Percentiles rank a stretch among this genome's conserved stretches.
Conservation (phyloP, 1,139 yeast species). For the Saccharomyces hybrid region DNA sequence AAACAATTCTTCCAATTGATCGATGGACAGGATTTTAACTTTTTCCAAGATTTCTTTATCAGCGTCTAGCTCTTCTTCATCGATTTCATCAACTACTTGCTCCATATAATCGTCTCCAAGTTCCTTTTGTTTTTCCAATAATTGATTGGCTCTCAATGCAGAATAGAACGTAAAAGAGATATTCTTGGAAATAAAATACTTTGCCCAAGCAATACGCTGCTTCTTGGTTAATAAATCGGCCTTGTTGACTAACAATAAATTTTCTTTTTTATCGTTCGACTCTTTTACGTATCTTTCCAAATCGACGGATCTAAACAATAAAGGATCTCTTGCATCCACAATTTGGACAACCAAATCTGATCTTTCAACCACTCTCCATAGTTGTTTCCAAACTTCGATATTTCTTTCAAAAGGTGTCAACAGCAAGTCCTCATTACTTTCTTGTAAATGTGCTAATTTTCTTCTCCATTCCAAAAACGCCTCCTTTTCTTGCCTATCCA, state of each 20-base stretch:
- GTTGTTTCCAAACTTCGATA: constrained; percentile 95
- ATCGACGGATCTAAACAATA: constrained; percentile 83
- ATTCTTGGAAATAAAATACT: constrained; percentile 58
- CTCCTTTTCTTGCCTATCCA: constrained; percentile 83
- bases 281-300: constrained; percentile 78
- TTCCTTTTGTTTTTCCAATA: constrained; percentile 53
- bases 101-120: constrained; percentile 22
- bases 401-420: constrained; percentile 96
- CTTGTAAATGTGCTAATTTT: constrained; percentile 76
- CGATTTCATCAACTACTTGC: constrained; percentile 29
- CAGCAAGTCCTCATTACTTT: constrained; percentile 61
- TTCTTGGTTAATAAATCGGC: constrained; percentile 76
- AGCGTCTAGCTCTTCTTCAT: constrained; percentile 33
- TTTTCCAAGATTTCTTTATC: constrained; percentile 38
- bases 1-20: constrained; percentile 77
- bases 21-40: constrained; percentile 68
- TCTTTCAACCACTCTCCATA: constrained; percentile 97
- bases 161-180: constrained; percentile 89
- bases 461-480: constrained; percentile 94
- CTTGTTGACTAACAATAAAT: constrained; percentile 81
- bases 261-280: constrained; percentile 61
- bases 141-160: constrained; percentile 74
- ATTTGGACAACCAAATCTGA: constrained; percentile 92
- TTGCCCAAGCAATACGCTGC: constrained; percentile 84
- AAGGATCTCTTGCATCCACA: constrained; percentile 95